Base-by-base conservation (phyloP, 1,284 basidiomycete genomes). In the Schizophyllum amplum region DNA sequence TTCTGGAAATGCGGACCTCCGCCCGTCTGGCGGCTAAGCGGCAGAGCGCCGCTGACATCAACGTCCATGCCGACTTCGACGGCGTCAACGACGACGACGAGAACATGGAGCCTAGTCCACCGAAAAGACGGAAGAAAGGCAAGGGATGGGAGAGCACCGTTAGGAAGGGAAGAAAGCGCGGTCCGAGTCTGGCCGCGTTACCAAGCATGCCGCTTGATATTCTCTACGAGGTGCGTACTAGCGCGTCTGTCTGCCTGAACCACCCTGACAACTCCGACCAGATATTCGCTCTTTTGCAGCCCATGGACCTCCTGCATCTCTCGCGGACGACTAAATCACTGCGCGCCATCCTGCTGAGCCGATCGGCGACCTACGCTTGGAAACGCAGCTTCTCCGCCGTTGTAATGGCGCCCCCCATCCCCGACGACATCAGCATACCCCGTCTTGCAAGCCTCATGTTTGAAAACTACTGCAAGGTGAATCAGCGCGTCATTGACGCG, bases 281-380 rank as follows among this genome's bases (percentile, higher is more conserved):
- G 62, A 60, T 64, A 11, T 62, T 63, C 54, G 26, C 57, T 21
- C 52, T 33, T 24, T 55, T 66, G 42, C 58, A 61, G n/a, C 63
- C 64, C n/a, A 48, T 52, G 5, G 64, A 66, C 47, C 33, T 64
- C 5, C 52, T 66, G 53, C 54, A 54, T 47, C 54, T 66, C 1
- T 46, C 64, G 4, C 57, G 64, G 51, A 61, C 62, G 27, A 63
- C 63, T 1, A 63, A 62, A 55, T 57, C 49, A 46, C 57, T 66
- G 48, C 62, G 64, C 2, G 27, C 33, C 46, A 42, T 63, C 20
- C 47, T 66, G 13, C 63, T 66, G 62, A 58, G 54, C 15, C 63
- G 57, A 26, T 60, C 64, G 11, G 60, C 62, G 0, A 59, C 55
- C 21, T 56, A 53, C 13, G 58, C 64, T 23, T 66, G 64, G 64